Evolutionary conservation across 345 rosid species (phyloP).

Genomic region (Euphorbia pulcherrima): DNA sequence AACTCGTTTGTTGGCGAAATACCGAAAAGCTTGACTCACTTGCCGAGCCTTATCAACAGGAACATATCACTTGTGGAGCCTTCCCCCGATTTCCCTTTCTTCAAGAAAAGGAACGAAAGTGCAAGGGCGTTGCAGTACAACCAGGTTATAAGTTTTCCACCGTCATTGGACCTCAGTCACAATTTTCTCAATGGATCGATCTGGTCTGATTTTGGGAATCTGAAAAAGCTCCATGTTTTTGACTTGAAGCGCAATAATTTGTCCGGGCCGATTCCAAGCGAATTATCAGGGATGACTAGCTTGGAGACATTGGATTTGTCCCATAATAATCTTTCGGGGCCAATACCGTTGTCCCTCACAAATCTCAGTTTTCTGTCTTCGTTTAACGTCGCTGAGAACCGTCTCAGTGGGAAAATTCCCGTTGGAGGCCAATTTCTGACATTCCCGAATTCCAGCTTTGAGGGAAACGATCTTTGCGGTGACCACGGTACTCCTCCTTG

Average conservation of each 20-base stretch:
- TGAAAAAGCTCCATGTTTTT: slow-evolving; percentile 19
- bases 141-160: slow-evolving; percentile 37
- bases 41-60: slow-evolving; percentile 42
- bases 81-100: slow-evolving; percentile 55
- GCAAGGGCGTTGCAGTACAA: slow-evolving; percentile 54
- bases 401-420: slow-evolving; percentile 54
- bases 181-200: slow-evolving; percentile 18
- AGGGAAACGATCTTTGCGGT: slow-evolving; percentile 72
- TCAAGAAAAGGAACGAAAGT: slow-evolving; percentile 48
- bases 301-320: slow-evolving; percentile 25
- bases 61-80: slow-evolving; percentile 47
- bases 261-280: slow-evolving; percentile 22
- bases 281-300: slow-evolving; percentile 24
- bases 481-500: slow-evolving; percentile 47
- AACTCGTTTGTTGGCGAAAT: slow-evolving; percentile 55
- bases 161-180: slow-evolving; percentile 15
- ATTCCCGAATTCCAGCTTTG: slow-evolving; percentile 78
- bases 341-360: slow-evolving; percentile 16
- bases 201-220: slow-evolving; percentile 22
- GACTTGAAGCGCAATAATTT: slow-evolving; percentile 13
- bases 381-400: slow-evolving; percentile 57
- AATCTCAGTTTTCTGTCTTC: slow-evolving; percentile 44
- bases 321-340: slow-evolving; percentile 21
- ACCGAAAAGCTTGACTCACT: slow-evolving; percentile 44
- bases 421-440: slow-evolving; percentile 61